phyloP scores from a whole-genome alignment of 768 basidiomycete species.

The Kwoniella sp. region DNA sequence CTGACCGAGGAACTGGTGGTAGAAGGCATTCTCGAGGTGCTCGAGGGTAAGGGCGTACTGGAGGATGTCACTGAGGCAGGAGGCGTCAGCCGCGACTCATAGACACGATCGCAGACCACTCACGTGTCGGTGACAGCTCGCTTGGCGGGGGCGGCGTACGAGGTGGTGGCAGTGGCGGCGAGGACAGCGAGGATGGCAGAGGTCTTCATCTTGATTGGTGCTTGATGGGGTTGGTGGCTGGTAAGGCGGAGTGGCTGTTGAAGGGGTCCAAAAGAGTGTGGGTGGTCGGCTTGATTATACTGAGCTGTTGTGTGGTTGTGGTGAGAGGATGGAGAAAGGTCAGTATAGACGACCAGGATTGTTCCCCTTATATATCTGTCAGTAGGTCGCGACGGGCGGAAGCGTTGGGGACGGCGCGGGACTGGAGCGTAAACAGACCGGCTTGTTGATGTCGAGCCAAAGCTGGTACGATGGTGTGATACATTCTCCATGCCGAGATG shows the following conservation, averaged over 20 bases:
- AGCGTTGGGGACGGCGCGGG: too few relatives aligned
- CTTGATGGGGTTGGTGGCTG: not conserved
- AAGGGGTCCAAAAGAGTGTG: conserved; percentile 5
- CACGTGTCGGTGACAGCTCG: conserved; percentile 27
- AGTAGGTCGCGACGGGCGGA: too few relatives aligned
- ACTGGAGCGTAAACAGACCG: too few relatives aligned
- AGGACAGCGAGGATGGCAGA: conserved; percentile 21
- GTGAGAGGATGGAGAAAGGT: conserved; percentile 16
- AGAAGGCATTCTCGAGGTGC: conserved; percentile 49
- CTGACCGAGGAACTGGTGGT: conserved; percentile 50
- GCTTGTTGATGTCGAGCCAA: too few relatives aligned
- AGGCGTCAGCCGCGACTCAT: not conserved
- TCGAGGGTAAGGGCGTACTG: conserved; percentile 48
- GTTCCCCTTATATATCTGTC: too few relatives aligned
- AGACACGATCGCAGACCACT: conserved; percentile 2
- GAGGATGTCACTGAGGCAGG: conserved; percentile 32
- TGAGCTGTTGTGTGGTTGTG: conserved; percentile 1
- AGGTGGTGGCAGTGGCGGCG: conserved; percentile 19
- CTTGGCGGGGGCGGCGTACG: conserved; percentile 26
- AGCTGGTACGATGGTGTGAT: too few relatives aligned
- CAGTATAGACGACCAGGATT: too few relatives aligned
- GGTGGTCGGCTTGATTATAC: conserved; percentile 14
- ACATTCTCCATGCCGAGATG: too few relatives aligned
- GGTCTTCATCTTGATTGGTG: conserved; percentile 23
- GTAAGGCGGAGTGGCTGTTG: not conserved